Base-by-base conservation (phyloP, 495 filamentous ascomycete species). In the Letharia lupina region DNA sequence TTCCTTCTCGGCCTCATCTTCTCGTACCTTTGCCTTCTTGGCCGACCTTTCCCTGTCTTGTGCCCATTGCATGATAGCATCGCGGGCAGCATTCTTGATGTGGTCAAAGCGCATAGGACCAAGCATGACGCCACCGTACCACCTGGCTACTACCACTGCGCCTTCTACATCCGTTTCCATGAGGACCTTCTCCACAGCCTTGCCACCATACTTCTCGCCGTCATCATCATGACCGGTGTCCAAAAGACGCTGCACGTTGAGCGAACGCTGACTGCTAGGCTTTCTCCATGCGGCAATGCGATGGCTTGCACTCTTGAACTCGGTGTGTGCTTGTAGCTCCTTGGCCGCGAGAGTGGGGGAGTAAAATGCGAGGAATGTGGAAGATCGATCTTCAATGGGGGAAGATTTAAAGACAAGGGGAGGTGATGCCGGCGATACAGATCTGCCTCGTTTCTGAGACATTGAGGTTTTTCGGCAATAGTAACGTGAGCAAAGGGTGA, bases 91-190 rank as follows among this genome's bases (percentile, higher is more conserved):
- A 37, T 67, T 70, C 61, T 78, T 75, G 33, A 81, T 77, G 64
- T 80, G 78, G 35, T 71, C 74, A 61, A 81, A 82, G 33, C 79
- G 62, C 18, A 78, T 70, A 16, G 78, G 78, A 11, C 79, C 79
- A 35, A 82, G 69, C 68, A 79, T 73, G 1, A 75, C 65, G 2
- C 79, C 79, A 6, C 79, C 78, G 67, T 76, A 81, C 79, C 79
- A 81, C 54, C 79, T 65, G 33, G 79, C 79, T 35, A 82, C 79
- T 3, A 80, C 75, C 16, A 79, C 73, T 10, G 72, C 66, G 20
- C 79, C 79, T 50, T 68, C 69, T 18, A 75, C 74, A 4, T 72
- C 61, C 64, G 70, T 65, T 8, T 72, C 68, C 8, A 71, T 65
- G 6, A 82, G 74, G 18, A 79, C 73, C 57, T 74, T 72, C 60